Evolutionary conservation across 2,329 filamentous ascomycete species (phyloP).

Genomic region (Cyclaneusma minus): DNA sequence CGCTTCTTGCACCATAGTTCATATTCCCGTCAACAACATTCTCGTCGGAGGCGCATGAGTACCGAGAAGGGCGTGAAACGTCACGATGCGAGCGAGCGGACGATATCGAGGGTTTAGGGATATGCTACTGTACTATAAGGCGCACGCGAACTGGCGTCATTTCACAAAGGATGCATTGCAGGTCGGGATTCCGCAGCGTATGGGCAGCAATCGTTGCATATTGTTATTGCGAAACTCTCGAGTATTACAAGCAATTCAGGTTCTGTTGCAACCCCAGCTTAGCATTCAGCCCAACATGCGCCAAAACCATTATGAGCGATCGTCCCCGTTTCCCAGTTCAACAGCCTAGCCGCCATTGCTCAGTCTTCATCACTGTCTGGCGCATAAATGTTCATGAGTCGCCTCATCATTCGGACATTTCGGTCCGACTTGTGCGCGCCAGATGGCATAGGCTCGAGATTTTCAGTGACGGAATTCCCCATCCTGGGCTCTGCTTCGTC

Average conservation of each 20-base stretch:
- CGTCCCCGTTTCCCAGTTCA: too few species aligned
- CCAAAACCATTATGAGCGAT: too few species aligned
- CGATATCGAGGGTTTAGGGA: not conserved
- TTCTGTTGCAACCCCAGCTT: too few species aligned
- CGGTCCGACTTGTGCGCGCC: not conserved
- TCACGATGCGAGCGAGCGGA: not conserved
- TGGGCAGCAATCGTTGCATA: not conserved
- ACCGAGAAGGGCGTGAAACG: too few species aligned
- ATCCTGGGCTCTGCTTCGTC: slow-evolving; percentile 40
- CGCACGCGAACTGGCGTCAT: too few species aligned
- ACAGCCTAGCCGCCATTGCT: too few species aligned
- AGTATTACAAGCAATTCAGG: too few species aligned
- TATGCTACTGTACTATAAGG: too few species aligned
- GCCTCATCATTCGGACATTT: not conserved
- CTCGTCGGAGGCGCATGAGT: slow-evolving; percentile 24
- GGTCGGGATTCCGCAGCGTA: not conserved
- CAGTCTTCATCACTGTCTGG: too few species aligned
- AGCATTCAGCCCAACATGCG: too few species aligned
- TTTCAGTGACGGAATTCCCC: slow-evolving; percentile 23
- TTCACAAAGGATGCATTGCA: not conserved
- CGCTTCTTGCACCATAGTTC: slow-evolving; percentile 26
- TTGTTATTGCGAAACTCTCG: not conserved
- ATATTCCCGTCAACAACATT: slow-evolving; percentile 38
- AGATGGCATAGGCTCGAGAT: slow-evolving; percentile 19
- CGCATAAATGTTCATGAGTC: too few species aligned